Conservation (phyloP, 495 filamentous ascomycete genomes). For the Beverwykella pulmonaria region DNA sequence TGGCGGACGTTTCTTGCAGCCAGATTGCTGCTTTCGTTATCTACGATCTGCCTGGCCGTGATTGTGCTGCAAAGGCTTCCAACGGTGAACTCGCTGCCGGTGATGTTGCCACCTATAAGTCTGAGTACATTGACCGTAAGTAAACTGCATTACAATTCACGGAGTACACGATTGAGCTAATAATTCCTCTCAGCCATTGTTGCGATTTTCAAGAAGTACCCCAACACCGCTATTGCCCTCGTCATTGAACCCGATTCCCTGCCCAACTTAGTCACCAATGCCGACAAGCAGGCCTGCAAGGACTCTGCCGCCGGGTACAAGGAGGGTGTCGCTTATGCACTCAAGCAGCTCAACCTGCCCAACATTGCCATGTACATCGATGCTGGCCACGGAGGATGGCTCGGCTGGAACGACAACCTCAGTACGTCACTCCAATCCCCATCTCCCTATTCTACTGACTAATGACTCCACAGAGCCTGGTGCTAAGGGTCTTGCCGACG, state of each 20-base stretch:
- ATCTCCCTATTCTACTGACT: not conserved
- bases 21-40: conserved; percentile 55
- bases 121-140: conserved; percentile 62
- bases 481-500: conserved; percentile 66
- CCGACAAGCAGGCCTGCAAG: conserved; percentile 63
- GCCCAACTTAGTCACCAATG: conserved; percentile 80
- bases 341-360: conserved; percentile 69
- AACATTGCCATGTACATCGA: conserved; percentile 86
- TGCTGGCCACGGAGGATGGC: conserved; percentile 79
- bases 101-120: conserved; percentile 65
- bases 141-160: conserved; percentile 2
- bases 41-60: conserved; percentile 77
- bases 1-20: conserved; percentile 30
- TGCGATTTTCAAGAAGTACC: conserved; percentile 55
- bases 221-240: conserved; percentile 57
- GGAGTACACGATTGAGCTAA: conserved; percentile 9
- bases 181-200: conserved; percentile 57
- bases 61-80: conserved; percentile 75
- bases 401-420: conserved; percentile 81
- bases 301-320: conserved; percentile 65
- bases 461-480: conserved; percentile 53
- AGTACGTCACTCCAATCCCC: conserved; percentile 11
- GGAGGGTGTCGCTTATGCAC: conserved; percentile 70
- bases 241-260: conserved; percentile 77
- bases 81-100: conserved; percentile 73